A percentile compares a stretch with the other conserved stretches of the same genome.
phyloP scores from a whole-genome alignment of 2,329 filamentous ascomycete species.

The Hymenoscyphus repandus region DNA sequence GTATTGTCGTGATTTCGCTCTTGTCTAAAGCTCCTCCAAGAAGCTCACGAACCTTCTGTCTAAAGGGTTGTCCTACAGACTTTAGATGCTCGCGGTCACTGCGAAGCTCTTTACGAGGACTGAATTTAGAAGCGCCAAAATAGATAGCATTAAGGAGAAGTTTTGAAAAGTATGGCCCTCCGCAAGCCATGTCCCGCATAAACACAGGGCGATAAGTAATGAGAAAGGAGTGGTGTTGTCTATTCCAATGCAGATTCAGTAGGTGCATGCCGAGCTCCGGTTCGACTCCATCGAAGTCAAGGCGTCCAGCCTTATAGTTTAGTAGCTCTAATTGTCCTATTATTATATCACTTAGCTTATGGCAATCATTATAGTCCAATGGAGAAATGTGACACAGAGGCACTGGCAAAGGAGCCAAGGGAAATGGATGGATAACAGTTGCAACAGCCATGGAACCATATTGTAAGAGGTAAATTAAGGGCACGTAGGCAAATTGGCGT shows the following conservation, averaged over 20 bases:
- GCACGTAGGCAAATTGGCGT: too few species aligned
- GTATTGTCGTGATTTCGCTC: slow-evolving; percentile 49
- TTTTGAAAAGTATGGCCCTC: slow-evolving; percentile 34
- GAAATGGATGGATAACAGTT: too few species aligned
- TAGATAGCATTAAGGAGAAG: slow-evolving; percentile 37
- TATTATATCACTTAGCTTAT: too few species aligned
- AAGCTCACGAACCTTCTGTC: slow-evolving; percentile 38
- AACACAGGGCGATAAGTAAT: slow-evolving; percentile 49
- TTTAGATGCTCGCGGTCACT: slow-evolving; percentile 15
- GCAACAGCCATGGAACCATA: too few species aligned
- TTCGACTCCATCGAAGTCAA: slow-evolving; percentile 52
- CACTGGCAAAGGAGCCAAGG: too few species aligned
- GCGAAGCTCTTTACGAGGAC: slow-evolving; percentile 21
- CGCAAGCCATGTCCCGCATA: slow-evolving; percentile 37
- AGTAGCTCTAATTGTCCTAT: slow-evolving; percentile 41
- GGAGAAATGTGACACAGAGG: too few species aligned
- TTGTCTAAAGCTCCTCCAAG: slow-evolving; percentile 41
- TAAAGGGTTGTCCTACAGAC: slow-evolving; percentile 23
- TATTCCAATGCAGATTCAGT: slow-evolving; percentile 47
- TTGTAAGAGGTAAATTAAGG: too few species aligned
- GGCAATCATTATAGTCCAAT: too few species aligned
- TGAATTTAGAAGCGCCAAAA: slow-evolving; percentile 28
- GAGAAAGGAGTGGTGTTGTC: slow-evolving; percentile 44
- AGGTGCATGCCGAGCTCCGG: slow-evolving; percentile 47
- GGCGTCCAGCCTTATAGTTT: slow-evolving; percentile 39